Conservation (phyloP, 2,329 filamentous ascomycete genomes). For the Myotisia sp. region DNA sequence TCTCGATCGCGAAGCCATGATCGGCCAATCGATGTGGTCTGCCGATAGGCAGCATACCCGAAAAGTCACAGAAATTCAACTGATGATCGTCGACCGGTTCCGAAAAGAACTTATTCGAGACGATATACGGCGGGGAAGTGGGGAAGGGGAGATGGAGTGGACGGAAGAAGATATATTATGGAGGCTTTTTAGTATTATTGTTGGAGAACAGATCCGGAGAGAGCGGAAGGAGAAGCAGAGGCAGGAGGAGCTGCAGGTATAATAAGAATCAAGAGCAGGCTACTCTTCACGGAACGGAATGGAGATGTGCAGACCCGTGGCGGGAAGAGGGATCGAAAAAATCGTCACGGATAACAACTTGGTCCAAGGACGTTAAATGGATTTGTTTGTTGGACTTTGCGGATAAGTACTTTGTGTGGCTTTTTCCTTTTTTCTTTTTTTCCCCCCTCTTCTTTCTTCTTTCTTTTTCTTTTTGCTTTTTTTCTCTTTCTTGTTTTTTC, state of each 20-base stretch:
- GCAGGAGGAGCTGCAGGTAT: not conserved
- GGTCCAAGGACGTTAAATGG: too few relatives aligned
- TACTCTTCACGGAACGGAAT: too few relatives aligned
- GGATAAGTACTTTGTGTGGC: too few relatives aligned
- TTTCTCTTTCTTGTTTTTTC: too few relatives aligned
- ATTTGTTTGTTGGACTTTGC: too few relatives aligned
- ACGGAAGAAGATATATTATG: conserved; percentile 31
- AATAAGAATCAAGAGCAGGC: too few relatives aligned
- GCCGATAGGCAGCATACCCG: conserved; percentile 28
- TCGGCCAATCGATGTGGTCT: conserved; percentile 31
- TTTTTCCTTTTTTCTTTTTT: too few relatives aligned
- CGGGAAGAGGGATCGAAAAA: too few relatives aligned
- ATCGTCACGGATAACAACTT: too few relatives aligned
- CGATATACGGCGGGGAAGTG: conserved; percentile 24
- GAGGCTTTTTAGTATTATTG: conserved; percentile 33
- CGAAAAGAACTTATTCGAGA: conserved; percentile 23
- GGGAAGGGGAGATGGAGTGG: conserved; percentile 29
- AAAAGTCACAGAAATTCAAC: conserved; percentile 29
- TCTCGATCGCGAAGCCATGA: conserved; percentile 23
- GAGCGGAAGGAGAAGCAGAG: conserved; percentile 20
- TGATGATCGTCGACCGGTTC: conserved; percentile 30
- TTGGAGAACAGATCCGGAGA: conserved; percentile 32
- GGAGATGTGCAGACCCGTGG: too few relatives aligned
- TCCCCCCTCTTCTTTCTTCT: too few relatives aligned
- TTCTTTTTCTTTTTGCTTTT: too few relatives aligned